Conservation (phyloP, 2,329 filamentous ascomycete species). For the Monosporascus ibericus region DNA sequence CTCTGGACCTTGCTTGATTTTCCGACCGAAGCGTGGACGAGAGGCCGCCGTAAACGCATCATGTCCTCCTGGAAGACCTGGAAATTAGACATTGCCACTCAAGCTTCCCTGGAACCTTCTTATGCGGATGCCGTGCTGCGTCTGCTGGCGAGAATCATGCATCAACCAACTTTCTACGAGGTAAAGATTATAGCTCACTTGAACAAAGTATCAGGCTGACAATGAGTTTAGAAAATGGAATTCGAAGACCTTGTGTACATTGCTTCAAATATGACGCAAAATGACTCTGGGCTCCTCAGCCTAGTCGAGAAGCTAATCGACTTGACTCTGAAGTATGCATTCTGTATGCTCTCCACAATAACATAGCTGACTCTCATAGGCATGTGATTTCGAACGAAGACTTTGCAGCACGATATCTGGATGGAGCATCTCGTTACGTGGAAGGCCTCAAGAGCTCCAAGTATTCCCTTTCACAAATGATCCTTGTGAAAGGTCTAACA, state of each 20-base stretch:
- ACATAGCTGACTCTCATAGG: slow-evolving; percentile 14
- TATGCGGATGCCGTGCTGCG: slow-evolving; percentile 19
- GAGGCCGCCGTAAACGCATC: slow-evolving; percentile 24
- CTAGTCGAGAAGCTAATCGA: slow-evolving; percentile 20
- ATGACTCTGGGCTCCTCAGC: slow-evolving; percentile 7
- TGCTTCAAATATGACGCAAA: slow-evolving; percentile 10
- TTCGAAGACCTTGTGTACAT: slow-evolving; percentile 23
- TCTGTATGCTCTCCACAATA: background rate
- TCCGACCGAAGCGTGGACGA: slow-evolving; percentile 20
- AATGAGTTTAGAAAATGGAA: slow-evolving; percentile 19
- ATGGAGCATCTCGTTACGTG: slow-evolving; percentile 16
- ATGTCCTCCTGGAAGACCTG: slow-evolving; percentile 26
- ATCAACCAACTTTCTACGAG: slow-evolving; percentile 27
- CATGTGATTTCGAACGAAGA: slow-evolving; percentile 21
- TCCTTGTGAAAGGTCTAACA: slow-evolving; percentile 20
- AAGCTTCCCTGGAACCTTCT: slow-evolving; percentile 11
- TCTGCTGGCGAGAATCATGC: slow-evolving; percentile 22
- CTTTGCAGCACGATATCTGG: slow-evolving; percentile 17
- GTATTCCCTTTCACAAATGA: slow-evolving; percentile 10
- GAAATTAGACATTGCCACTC: slow-evolving; percentile 13
- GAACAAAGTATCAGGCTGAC: slow-evolving; percentile 1
- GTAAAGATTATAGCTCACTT: slow-evolving; percentile 9
- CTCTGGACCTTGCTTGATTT: slow-evolving; percentile 20
- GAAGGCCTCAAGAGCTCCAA: slow-evolving; percentile 8
- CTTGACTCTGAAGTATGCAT: slow-evolving; percentile 20